Base-by-base conservation (phyloP, 2,329 filamentous ascomycete species). In the Penicillium digitatum region DNA sequence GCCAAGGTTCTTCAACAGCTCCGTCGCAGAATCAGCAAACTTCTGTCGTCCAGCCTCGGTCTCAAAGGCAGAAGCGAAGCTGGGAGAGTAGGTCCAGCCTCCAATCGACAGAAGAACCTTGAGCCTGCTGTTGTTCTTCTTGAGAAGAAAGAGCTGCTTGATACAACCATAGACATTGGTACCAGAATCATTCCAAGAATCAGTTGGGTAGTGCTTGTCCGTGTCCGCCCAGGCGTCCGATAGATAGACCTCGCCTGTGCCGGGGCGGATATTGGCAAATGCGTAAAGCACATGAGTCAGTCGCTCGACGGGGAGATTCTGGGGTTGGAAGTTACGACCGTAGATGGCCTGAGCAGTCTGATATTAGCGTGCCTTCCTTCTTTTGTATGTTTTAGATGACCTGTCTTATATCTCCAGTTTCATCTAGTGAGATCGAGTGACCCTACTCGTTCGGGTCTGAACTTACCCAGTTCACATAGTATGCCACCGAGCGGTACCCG, bases 281-380 rank as follows among this genome's bases (percentile, higher is more conserved):
- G 92, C 82, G 66, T 96, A 96, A 16, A 96, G 83, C 5, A 97
- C 76, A 68, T 97, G 93, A 0, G 92, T 97, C 39, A 96, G 82
- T 53, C 89, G 87, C 52, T 91, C 83, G 3, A 81, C 85, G 0
- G 89, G 89, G 6, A 97, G 81, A 69, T 95, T 85, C 68, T 95
- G 88, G 0, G 92, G 91, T n/a, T 86, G 82, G 70, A 94, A 88
- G 66, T 93, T 87, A 52, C 92, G 85, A 37, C 79, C 90, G 72
- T 96, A 96, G 63, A 95, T 93, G 60, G 89, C 89, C 90, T 80
- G 34, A 42, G 45, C 26, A 42, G 6, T 51, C 29, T 45, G 14
- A 24, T 35, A 24, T 38, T 42, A 50, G 46, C 16, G 2, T 27
- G 26, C 4, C 14, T 31, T 31, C n/a, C 12, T 39, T 39, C 3